Conservation (phyloP, 257 asterid genomes). For the Solanum dulcamara region DNA sequence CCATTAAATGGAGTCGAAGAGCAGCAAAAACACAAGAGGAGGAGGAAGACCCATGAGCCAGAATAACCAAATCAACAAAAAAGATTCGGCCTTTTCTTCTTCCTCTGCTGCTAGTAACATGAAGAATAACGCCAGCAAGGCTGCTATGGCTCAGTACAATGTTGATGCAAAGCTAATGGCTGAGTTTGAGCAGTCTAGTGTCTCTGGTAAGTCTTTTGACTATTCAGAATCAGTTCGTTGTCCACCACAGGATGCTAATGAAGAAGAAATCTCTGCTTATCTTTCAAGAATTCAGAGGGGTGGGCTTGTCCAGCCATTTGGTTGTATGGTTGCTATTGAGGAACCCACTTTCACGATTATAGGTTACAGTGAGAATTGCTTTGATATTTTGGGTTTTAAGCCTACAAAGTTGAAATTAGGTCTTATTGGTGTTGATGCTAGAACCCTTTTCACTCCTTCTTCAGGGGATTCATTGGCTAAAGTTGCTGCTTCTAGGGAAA, state of each 20-base stretch:
- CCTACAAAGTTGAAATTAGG: neutral
- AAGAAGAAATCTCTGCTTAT: conserved; percentile 27
- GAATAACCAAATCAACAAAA: neutral
- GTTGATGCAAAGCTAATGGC: conserved; percentile 43
- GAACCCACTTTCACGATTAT: conserved; percentile 27
- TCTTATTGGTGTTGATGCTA: conserved; percentile 44
- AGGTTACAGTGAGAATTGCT: conserved; percentile 47
- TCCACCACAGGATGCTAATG: neutral
- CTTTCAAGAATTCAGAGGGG: conserved; percentile 54
- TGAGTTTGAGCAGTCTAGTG: conserved; percentile 36
- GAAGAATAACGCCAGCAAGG: conserved; percentile 3
- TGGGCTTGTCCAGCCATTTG: conserved; percentile 53
- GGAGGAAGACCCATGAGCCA: neutral
- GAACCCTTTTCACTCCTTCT: conserved; percentile 33
- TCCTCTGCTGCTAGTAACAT: conserved; percentile 29
- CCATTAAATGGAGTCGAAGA: conserved; percentile 15
- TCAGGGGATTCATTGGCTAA: conserved; percentile 28
- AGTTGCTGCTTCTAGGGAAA: conserved; percentile 24
- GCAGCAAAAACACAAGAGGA: neutral
- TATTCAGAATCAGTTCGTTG: conserved; percentile 23
- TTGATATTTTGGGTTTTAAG: conserved; percentile 33
- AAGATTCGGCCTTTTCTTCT: conserved; percentile 7
- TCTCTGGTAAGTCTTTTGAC: conserved; percentile 36
- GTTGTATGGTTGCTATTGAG: conserved; percentile 47
- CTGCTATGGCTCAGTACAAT: conserved; percentile 22